phyloP scores from a whole-genome alignment of 2,329 filamentous ascomycete species.

The Scedosporium dehoogii region DNA sequence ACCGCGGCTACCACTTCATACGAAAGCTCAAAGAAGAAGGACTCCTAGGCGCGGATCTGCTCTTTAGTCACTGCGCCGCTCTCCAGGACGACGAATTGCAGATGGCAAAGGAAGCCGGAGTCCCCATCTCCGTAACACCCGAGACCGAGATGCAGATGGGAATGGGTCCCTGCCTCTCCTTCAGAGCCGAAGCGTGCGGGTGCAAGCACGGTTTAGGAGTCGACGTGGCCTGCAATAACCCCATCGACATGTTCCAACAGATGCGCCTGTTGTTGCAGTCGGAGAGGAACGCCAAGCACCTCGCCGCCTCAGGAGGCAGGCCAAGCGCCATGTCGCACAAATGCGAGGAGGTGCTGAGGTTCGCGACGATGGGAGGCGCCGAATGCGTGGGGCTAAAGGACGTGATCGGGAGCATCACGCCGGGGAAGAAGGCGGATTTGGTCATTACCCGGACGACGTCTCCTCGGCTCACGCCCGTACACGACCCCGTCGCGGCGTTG shows the following conservation, averaged over 20 bases:
- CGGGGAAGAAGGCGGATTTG: conserved; percentile 36
- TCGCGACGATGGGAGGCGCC: conserved; percentile 1
- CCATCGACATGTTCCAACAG: conserved; percentile 1
- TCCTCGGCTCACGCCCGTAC: background rate
- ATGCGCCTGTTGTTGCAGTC: conserved; percentile 1
- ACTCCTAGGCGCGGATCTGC: background rate
- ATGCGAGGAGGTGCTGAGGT: background rate
- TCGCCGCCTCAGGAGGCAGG: background rate
- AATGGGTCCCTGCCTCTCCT: background rate
- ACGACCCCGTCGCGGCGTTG: conserved; percentile 6
- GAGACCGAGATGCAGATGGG: conserved; percentile 42
- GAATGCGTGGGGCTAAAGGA: conserved; percentile 24
- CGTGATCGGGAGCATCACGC: conserved; percentile 32
- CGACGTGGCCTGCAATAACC: conserved; percentile 2
- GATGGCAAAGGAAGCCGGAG: conserved; percentile 15
- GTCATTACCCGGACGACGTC: conserved; percentile 19
- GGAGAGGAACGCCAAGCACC: background rate
- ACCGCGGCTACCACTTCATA: conserved; percentile 1
- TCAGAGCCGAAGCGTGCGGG: conserved; percentile 10
- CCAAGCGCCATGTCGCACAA: background rate
- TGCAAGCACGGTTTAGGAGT: conserved; percentile 1
- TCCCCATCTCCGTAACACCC: conserved; percentile 32
- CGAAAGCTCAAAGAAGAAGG: background rate
- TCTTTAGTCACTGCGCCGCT: conserved; percentile 1
- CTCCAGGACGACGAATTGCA: background rate